Conservation (phyloP, 371 early-diverging fungal genomes). For the Lichtheimia ornata region DNA sequence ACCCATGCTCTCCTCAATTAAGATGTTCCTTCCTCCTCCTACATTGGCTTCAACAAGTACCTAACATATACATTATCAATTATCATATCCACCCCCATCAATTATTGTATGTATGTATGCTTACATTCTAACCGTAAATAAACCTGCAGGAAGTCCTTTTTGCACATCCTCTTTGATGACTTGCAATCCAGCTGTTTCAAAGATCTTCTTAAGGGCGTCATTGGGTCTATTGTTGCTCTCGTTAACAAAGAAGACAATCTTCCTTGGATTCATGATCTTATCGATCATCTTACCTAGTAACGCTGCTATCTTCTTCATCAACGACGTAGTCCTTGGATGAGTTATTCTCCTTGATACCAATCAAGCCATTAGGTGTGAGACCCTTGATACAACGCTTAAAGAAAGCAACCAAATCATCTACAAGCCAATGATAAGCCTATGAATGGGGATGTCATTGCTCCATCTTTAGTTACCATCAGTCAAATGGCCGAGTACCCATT, state of each 20-base stretch:
- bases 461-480: conserved; percentile 60
- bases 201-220: conserved; percentile 65
- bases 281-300: conserved; percentile 62
- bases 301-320: conserved; percentile 85
- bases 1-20: no score
- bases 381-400: conserved; percentile 79
- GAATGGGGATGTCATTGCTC: neutral
- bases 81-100: neutral
- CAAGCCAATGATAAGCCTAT: neutral
- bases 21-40: no score
- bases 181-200: conserved; percentile 69
- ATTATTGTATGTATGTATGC: conserved; percentile 13
- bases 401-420: conserved; percentile 84
- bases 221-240: conserved; percentile 55
- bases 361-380: conserved; percentile 73
- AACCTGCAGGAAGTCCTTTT: conserved; percentile 76
- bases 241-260: neutral
- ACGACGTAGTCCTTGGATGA: conserved; percentile 64
- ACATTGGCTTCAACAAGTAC: conserved; percentile 20
- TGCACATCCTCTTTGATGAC: conserved; percentile 76
- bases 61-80: conserved; percentile 4
- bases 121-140: conserved; percentile 90
- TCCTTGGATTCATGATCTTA: neutral
- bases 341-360: conserved; percentile 92
- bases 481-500: conserved; percentile 92